Conservation (phyloP, 257 asterid species). For the Fraxinus pennsylvanica region DNA sequence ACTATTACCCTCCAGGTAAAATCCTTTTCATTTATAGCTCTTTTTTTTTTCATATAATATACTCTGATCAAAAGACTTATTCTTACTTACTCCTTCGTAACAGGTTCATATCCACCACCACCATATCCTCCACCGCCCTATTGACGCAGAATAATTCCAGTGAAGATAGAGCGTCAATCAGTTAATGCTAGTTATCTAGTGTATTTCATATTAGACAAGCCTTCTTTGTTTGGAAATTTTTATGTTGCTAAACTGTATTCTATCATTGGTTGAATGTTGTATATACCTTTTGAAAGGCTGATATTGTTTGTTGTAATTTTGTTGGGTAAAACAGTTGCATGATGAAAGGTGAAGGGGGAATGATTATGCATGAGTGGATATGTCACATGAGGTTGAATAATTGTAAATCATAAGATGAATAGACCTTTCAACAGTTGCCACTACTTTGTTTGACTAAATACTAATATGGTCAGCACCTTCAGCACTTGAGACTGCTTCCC, state of each 20-base stretch:
- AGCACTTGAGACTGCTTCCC: constrained; percentile 4
- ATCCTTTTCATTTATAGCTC: not conserved
- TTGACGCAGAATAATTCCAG: constrained; percentile 18
- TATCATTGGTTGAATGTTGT: not conserved
- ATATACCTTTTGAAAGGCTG: constrained; percentile 7
- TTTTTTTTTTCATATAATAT: not conserved
- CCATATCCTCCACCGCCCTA: constrained; percentile 52
- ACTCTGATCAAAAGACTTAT: not conserved
- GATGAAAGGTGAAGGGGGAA: not conserved
- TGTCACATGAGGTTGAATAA: constrained; percentile 22
- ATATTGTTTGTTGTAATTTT: constrained; percentile 7
- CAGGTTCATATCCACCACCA: constrained; percentile 48
- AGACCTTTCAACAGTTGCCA: constrained; percentile 24
- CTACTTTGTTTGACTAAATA: constrained; percentile 29
- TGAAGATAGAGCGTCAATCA: constrained; percentile 4
- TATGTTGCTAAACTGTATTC: not conserved
- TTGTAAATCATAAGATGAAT: constrained; percentile 28
- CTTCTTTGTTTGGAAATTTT: not conserved
- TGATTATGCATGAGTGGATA: constrained; percentile 15
- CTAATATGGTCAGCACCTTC: constrained; percentile 22
- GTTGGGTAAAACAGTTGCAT: not conserved
- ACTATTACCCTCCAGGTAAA: constrained; percentile 48
- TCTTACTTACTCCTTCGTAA: not conserved
- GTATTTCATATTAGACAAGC: constrained; percentile 20
- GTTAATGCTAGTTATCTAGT: not conserved